These are phyloP conservation scores for Solanum bulbocastanum DNA, from an alignment of 257 asterid genomes.

Conservation along the genomic window DNA sequence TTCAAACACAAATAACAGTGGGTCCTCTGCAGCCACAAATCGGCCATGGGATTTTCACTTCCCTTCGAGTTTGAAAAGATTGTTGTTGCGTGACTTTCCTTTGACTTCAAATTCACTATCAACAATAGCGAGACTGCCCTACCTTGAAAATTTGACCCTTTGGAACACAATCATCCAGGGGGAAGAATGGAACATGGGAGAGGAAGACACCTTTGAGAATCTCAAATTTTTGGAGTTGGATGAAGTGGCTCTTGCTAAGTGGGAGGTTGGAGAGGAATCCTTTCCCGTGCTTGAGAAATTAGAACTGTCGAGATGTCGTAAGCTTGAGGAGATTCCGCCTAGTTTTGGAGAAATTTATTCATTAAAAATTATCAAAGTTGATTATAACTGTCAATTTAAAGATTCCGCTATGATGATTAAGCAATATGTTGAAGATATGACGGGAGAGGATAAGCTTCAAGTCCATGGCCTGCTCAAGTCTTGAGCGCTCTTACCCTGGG, in stretches of 20 bases:
- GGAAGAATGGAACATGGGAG: not conserved
- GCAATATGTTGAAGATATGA: not conserved
- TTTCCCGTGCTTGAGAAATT: not conserved
- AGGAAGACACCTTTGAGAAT: not conserved
- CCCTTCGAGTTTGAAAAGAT: not conserved
- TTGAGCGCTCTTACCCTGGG: too few relatives aligned
- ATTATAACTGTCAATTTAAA: accelerated
- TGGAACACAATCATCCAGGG: accelerated
- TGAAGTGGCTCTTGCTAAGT: not conserved
- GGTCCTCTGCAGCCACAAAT: not conserved
- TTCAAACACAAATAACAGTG: not conserved
- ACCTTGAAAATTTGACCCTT: not conserved
- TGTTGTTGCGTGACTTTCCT: accelerated
- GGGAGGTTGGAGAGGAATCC: not conserved
- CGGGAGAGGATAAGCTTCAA: not conserved
- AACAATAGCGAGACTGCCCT: not conserved
- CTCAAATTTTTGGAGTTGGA: not conserved
- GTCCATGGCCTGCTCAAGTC: too few relatives aligned
- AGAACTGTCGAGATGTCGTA: accelerated
- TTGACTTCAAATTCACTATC: not conserved
- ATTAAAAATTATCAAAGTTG: not conserved
- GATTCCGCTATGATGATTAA: not conserved
- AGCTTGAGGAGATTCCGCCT: not conserved
- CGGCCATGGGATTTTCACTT: not conserved
- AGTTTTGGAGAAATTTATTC: not conserved